These are phyloP conservation scores for Epichloe gansuensis DNA, from an alignment of 2,329 filamentous ascomycete species.

Conservation along the genomic window DNA sequence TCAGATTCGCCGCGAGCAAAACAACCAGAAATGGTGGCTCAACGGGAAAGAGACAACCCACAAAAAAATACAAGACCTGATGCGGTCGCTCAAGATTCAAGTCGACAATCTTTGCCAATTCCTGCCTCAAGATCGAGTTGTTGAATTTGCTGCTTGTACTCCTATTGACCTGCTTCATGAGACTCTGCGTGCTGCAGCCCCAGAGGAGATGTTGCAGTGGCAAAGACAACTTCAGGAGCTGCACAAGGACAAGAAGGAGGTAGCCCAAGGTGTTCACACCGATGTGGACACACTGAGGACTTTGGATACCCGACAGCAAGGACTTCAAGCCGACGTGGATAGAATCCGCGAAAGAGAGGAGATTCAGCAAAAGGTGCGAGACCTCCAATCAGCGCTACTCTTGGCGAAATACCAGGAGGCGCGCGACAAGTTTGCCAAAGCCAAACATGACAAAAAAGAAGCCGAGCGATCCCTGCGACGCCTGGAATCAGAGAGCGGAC, in stretches of 20 bases:
- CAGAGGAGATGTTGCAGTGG: conserved; percentile 65
- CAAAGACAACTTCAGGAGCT: conserved; percentile 62
- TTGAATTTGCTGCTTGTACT: conserved; percentile 77
- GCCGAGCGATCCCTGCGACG: conserved; percentile 44
- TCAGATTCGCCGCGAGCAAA: conserved; percentile 69
- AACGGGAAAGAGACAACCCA: conserved; percentile 52
- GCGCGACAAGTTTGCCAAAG: conserved; percentile 30
- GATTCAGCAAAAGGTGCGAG: conserved; percentile 49
- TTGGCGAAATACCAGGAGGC: conserved; percentile 51
- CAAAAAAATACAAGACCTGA: conserved; percentile 54
- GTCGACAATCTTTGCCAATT: conserved; percentile 98
- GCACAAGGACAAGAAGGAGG: conserved; percentile 52
- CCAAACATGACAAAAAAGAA: conserved; percentile 41
- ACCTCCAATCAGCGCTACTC: conserved; percentile 53
- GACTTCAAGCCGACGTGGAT: conserved; percentile 70
- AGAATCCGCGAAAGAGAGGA: conserved; percentile 63
- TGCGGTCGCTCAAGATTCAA: conserved; percentile 68
- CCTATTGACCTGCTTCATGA: conserved; percentile 72
- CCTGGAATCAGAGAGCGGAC: conserved; percentile 48
- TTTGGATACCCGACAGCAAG: conserved; percentile 59
- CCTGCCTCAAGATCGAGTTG: conserved; percentile 86
- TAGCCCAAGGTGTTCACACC: conserved; percentile 43
- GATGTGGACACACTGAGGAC: conserved; percentile 51
- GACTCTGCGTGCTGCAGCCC: conserved; percentile 79
- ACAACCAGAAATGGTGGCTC: conserved; percentile 65